Evolutionary conservation across 2,329 filamentous ascomycete genomes (phyloP).

Genomic region (Fusarium agapanthi): DNA sequence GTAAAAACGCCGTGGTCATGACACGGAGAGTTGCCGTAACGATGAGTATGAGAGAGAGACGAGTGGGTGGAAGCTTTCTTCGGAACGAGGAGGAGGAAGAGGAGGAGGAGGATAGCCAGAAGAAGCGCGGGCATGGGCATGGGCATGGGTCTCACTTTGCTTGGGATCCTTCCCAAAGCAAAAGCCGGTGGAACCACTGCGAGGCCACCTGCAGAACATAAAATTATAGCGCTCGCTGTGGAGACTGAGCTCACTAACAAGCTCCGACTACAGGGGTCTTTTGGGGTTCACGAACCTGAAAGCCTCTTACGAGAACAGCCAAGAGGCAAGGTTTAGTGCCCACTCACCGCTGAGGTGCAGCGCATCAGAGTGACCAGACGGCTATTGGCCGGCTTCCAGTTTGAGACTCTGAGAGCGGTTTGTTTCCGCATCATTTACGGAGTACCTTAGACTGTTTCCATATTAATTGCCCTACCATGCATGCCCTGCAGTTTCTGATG

Average conservation of each 20-base stretch:
- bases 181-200: slow-evolving; percentile 16
- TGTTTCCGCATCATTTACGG: slow-evolving; percentile 19
- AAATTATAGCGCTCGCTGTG: slow-evolving; percentile 2
- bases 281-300: not conserved
- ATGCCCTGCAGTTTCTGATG: slow-evolving; percentile 10
- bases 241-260: slow-evolving; percentile 1
- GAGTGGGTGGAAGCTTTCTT: slow-evolving; percentile 45
- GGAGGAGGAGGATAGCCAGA: slow-evolving; percentile 14
- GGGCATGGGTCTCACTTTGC: slow-evolving; percentile 21
- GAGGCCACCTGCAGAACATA: slow-evolving; percentile 13
- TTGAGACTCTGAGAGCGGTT: slow-evolving; percentile 7
- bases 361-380: not conserved
- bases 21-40: slow-evolving; percentile 27
- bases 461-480: slow-evolving; percentile 16
- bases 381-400: slow-evolving; percentile 6
- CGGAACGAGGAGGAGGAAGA: slow-evolving; percentile 17
- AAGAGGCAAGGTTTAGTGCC: not conserved
- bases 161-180: slow-evolving; percentile 7
- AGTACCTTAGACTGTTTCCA: slow-evolving; percentile 5
- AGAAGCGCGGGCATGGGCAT: slow-evolving; percentile 14
- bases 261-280: slow-evolving; percentile 21
- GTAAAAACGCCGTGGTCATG: slow-evolving; percentile 34
- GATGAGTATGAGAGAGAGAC: slow-evolving; percentile 29
- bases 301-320: not conserved
- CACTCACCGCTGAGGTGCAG: not conserved